Conservation (phyloP, 768 basidiomycete species). For the Rubroboletus pulcherrimus region DNA sequence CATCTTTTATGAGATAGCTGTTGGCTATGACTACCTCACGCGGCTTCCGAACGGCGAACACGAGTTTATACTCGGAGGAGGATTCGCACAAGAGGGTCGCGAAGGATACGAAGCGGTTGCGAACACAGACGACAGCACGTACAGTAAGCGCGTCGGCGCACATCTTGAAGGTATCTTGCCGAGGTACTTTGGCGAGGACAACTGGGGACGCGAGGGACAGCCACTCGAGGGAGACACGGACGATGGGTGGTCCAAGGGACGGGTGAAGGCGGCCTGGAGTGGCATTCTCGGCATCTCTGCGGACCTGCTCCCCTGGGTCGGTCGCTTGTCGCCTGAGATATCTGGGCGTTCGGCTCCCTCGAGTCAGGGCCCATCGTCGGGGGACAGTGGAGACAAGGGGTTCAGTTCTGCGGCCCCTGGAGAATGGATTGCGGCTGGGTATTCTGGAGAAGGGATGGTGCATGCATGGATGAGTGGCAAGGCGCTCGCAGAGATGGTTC, state of each 20-base stretch:
- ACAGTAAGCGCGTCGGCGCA: slow-evolving; percentile 28
- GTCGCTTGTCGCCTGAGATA: slow-evolving; percentile 49
- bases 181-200: slow-evolving; percentile 46
- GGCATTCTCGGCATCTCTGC: slow-evolving; percentile 63
- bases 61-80: slow-evolving; percentile 66
- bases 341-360: slow-evolving; percentile 38
- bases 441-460: slow-evolving; percentile 70
- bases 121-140: slow-evolving; percentile 36
- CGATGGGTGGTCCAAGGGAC: slow-evolving; percentile 37
- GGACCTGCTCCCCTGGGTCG: slow-evolving; percentile 69
- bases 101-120: slow-evolving; percentile 35
- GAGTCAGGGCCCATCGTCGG: not conserved
- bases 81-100: slow-evolving; percentile 36
- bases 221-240: slow-evolving; percentile 8
- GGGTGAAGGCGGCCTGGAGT: slow-evolving; percentile 57
- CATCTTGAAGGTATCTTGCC: slow-evolving; percentile 47
- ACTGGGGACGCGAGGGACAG: slow-evolving; percentile 39
- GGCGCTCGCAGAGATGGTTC: slow-evolving; percentile 57
- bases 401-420: slow-evolving; percentile 38
- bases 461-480: slow-evolving; percentile 66
- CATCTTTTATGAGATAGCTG: slow-evolving; percentile 46
- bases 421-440: slow-evolving; percentile 74
- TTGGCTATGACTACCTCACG: slow-evolving; percentile 64
- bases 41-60: slow-evolving; percentile 46
- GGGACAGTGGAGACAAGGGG: not conserved